A percentile compares a stretch with the other conserved stretches of the same genome.
Evolutionary conservation across 768 basidiomycete genomes (phyloP).

Genomic region (Melanogaster broomeanus): DNA sequence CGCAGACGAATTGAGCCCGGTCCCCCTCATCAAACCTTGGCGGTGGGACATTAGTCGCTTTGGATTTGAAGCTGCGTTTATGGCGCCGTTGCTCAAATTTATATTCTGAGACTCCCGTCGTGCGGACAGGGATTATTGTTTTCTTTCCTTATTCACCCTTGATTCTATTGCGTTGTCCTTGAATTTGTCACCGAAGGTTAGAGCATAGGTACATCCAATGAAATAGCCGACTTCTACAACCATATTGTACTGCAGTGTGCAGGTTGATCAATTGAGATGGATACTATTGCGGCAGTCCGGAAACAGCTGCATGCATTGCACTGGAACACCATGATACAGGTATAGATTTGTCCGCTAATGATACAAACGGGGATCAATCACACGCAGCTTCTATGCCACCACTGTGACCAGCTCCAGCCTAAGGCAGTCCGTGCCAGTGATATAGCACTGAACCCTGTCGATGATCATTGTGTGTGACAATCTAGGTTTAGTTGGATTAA

Average conservation of each 20-base stretch:
- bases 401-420: no score
- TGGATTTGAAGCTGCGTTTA: background rate
- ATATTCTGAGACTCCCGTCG: no score
- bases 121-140: background rate
- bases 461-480: background rate
- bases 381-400: background rate
- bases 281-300: no score
- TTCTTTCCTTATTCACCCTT: background rate
- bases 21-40: background rate
- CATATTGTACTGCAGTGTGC: background rate
- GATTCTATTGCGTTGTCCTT: constrained; percentile 10
- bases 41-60: background rate
- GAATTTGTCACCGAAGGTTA: constrained; percentile 13
- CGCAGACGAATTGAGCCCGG: constrained; percentile 56
- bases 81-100: background rate
- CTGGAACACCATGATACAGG: background rate
- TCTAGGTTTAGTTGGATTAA: background rate
- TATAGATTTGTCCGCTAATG: background rate
- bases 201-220: constrained; percentile 2
- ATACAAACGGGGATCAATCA: background rate
- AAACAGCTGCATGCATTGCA: background rate
- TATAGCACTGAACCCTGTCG: constrained; percentile 65
- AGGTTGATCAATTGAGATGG: no score
- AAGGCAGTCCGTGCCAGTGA: constrained; percentile 62
- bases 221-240: background rate